phyloP scores from a whole-genome alignment of 1,139 yeast genomes.

The Kluyveromyces sp. region DNA sequence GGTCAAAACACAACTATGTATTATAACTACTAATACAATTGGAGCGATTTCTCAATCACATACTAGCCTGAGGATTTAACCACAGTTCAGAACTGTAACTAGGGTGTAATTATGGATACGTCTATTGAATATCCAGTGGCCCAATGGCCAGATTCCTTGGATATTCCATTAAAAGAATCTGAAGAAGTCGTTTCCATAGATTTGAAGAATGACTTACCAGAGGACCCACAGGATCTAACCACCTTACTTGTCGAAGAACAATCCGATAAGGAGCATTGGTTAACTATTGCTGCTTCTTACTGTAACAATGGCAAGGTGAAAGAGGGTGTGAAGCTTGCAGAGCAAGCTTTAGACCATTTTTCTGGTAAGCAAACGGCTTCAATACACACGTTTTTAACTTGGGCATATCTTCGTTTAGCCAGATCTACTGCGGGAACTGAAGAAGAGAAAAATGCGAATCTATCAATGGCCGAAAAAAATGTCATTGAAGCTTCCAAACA shows the following conservation, averaged over 20 bases:
- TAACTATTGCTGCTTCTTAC: conserved; percentile 74
- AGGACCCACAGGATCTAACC: conserved; percentile 77
- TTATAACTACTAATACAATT: too few relatives aligned
- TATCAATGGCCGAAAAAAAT: conserved; percentile 30
- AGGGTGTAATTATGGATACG: conserved; percentile 1
- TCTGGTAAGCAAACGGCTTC: conserved; percentile 41
- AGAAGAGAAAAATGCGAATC: conserved; percentile 24
- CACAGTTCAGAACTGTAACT: too few relatives aligned
- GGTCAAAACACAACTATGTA: too few relatives aligned
- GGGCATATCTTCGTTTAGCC: conserved; percentile 59
- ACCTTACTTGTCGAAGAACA: conserved; percentile 71
- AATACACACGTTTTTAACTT: conserved; percentile 57
- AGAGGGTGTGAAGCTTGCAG: conserved; percentile 60
- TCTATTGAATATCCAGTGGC: conserved; percentile 28
- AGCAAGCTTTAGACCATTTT: conserved; percentile 48
- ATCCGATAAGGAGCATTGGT: conserved; percentile 74
- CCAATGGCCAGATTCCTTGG: conserved; percentile 35
- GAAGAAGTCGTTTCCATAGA: conserved; percentile 69
- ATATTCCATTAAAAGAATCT: conserved; percentile 57
- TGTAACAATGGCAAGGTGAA: conserved; percentile 49
- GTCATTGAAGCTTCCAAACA: conserved; percentile 32
- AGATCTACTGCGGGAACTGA: conserved; percentile 32
- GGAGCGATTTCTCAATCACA: too few relatives aligned
- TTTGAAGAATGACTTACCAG: conserved; percentile 69
- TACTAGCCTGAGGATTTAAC: too few relatives aligned